These are phyloP conservation scores for Rhodotorula mucilaginosa DNA, from an alignment of 1,284 basidiomycete genomes.

Conservation along the genomic window DNA sequence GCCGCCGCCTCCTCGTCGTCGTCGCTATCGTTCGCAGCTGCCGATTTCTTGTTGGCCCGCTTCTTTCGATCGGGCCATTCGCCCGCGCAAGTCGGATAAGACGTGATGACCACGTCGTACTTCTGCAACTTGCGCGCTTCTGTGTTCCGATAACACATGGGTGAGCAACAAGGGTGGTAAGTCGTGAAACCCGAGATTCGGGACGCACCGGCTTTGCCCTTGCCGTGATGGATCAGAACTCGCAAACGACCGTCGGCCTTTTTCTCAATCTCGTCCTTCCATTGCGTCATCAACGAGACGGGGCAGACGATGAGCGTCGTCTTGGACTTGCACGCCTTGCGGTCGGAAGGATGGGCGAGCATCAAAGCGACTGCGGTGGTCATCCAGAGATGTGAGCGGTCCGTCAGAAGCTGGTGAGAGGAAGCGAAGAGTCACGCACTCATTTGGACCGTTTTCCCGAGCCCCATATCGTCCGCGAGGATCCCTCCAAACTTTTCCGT, in stretches of 20 bases:
- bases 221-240: slow-evolving; percentile 80
- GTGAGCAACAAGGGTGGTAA: not conserved
- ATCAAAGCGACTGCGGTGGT: slow-evolving; percentile 32
- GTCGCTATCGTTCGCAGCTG: slow-evolving; percentile 8
- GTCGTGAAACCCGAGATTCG: not conserved
- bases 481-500: slow-evolving; percentile 42
- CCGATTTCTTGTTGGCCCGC: slow-evolving; percentile 7
- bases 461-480: slow-evolving; percentile 45
- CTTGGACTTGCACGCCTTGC: slow-evolving; percentile 17
- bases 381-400: slow-evolving; percentile 10
- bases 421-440: not conserved
- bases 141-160: slow-evolving; percentile 45
- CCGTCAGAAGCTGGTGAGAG: too few species aligned
- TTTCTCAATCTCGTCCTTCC: slow-evolving; percentile 79
- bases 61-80: slow-evolving; percentile 36
- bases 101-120: slow-evolving; percentile 66
- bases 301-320: slow-evolving; percentile 47
- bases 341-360: slow-evolving; percentile 34
- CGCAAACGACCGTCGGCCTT: slow-evolving; percentile 67
- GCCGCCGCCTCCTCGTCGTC: slow-evolving; percentile 49
- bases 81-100: slow-evolving; percentile 58
- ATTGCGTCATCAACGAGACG: slow-evolving; percentile 77
- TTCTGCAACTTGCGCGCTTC: slow-evolving; percentile 62
- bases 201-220: slow-evolving; percentile 62
- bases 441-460: slow-evolving; percentile 44